phyloP scores from a whole-genome alignment of 495 filamentous ascomycete genomes.

The Ascodesmis nigricans region DNA sequence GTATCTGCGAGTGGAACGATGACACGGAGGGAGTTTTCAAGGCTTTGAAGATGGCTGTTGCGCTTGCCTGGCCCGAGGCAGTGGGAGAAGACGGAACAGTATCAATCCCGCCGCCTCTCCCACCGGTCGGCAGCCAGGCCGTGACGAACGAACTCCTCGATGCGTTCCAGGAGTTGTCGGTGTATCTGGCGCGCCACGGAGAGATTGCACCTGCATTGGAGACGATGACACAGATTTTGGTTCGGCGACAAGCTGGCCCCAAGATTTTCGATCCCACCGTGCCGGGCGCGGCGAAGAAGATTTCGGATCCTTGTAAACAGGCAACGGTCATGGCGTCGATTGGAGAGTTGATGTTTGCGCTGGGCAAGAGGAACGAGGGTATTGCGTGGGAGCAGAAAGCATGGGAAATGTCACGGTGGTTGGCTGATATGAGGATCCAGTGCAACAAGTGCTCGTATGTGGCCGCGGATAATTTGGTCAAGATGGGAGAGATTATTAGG shows the following conservation, averaged over 20 bases:
- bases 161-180: slow-evolving; percentile 53
- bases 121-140: no score
- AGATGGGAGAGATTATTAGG: slow-evolving; percentile 42
- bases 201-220: slow-evolving; percentile 46
- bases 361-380: slow-evolving; percentile 34
- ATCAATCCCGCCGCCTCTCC: background rate
- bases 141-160: slow-evolving; percentile 32
- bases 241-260: slow-evolving; percentile 33
- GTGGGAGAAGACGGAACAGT: slow-evolving; percentile 1
- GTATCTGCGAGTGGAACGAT: slow-evolving; percentile 5
- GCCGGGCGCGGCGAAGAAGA: slow-evolving; percentile 35
- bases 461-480: slow-evolving; percentile 51
- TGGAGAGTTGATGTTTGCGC: slow-evolving; percentile 73
- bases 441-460: slow-evolving; percentile 53
- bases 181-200: slow-evolving; percentile 46
- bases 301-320: slow-evolving; percentile 48
- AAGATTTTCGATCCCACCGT: slow-evolving; percentile 25
- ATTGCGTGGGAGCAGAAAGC: slow-evolving; percentile 54
- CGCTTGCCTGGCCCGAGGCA: slow-evolving; percentile 1
- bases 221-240: slow-evolving; percentile 67
- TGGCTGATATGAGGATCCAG: slow-evolving; percentile 32
- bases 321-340: slow-evolving; percentile 72
- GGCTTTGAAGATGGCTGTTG: slow-evolving; percentile 6
- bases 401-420: slow-evolving; percentile 23
- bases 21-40: slow-evolving; percentile 4